Percentiles rank a stretch among this genome's conserved stretches.
Evolutionary conservation across 345 rosid species (phyloP).

Genomic region (Murraya koenigii): DNA sequence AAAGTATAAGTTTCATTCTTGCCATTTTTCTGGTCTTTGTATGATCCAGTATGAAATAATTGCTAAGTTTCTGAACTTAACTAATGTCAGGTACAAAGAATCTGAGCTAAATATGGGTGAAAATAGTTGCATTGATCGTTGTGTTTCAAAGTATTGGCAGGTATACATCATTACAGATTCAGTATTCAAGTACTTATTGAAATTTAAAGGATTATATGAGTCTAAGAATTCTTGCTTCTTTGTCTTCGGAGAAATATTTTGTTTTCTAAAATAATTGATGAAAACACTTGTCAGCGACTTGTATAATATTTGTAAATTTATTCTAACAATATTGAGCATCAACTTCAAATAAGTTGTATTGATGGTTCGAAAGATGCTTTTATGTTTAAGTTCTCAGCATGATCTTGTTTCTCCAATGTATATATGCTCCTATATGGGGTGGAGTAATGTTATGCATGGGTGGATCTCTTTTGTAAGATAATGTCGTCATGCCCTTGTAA

Average conservation of each 20-base stretch:
- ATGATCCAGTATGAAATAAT: neutral
- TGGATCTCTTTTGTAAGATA: neutral
- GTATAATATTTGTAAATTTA: neutral
- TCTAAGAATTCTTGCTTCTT: neutral
- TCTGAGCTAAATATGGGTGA: constrained; percentile 97
- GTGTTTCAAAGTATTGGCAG: constrained; percentile 95
- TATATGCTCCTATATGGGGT: too few relatives aligned
- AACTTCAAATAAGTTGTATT: neutral
- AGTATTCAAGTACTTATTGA: neutral
- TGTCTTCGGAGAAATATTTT: neutral
- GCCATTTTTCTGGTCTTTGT: neutral
- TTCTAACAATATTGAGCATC: neutral
- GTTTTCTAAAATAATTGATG: neutral
- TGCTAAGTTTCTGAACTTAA: neutral
- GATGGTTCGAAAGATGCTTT: neutral
- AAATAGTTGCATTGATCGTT: constrained; percentile 97
- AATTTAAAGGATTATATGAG: neutral
- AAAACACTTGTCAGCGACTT: neutral
- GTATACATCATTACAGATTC: constrained; percentile 7
- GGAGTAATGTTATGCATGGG: neutral
- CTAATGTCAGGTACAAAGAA: constrained; percentile 70
- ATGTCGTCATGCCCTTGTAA: neutral
- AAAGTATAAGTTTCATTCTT: neutral
- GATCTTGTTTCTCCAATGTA: neutral
- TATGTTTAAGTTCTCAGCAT: neutral